These are phyloP conservation scores for Pogostemon cablin DNA, from an alignment of 257 asterid species.

Conservation along the genomic window DNA sequence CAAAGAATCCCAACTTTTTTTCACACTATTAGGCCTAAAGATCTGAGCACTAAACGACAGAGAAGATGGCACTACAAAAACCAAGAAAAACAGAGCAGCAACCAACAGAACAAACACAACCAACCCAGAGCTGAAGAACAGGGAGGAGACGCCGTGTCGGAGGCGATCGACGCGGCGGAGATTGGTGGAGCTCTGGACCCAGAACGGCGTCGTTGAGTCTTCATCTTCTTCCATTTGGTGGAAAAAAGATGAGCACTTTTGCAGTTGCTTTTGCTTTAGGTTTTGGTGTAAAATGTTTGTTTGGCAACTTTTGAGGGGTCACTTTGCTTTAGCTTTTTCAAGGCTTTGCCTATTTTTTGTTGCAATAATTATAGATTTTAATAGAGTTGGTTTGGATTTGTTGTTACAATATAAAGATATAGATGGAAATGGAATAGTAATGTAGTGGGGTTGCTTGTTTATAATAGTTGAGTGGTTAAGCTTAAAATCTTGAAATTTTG, in stretches of 20 bases:
- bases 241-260: conserved; percentile 20
- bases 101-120: conserved; percentile 57
- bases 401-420: too few species aligned
- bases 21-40: conserved; percentile 71
- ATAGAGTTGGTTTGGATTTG: too few species aligned
- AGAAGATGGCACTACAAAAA: conserved; percentile 61
- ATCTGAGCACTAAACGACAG: conserved; percentile 51
- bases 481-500: conserved; percentile 3
- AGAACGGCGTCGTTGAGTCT: conserved; percentile 73
- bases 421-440: conserved; percentile 43
- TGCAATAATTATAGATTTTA: conserved; percentile 31
- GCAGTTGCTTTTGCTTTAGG: conserved; percentile 31
- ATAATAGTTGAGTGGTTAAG: conserved; percentile 26
- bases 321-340: conserved; percentile 31
- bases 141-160: conserved; percentile 50
- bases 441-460: conserved; percentile 45
- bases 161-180: conserved; percentile 62
- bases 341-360: conserved; percentile 33
- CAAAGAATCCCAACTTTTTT: conserved; percentile 88
- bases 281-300: conserved; percentile 24
- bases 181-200: conserved; percentile 62
- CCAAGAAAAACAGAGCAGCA: conserved; percentile 56
- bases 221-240: conserved; percentile 61
- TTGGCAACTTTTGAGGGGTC: conserved; percentile 29
- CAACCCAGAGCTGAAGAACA: conserved; percentile 71